Evolutionary conservation across 176 grass and related monocot genomes (phyloP).

Genomic region (Lolium perenne): DNA sequence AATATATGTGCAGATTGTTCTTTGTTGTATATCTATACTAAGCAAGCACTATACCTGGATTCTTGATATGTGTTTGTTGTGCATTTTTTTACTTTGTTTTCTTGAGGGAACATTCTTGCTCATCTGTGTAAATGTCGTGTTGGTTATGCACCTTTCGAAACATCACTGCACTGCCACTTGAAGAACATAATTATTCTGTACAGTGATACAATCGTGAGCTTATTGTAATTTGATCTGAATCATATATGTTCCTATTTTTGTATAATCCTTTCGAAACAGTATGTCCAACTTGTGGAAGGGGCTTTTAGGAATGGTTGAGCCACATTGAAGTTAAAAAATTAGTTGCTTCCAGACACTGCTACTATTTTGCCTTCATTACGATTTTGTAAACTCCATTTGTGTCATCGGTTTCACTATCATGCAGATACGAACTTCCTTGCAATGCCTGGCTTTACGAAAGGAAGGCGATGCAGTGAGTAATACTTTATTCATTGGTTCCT

Average conservation of each 20-base stretch:
- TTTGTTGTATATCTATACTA: conserved; percentile 10
- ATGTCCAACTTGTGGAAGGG: not conserved
- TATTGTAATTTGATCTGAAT: not conserved
- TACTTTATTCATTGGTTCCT: conserved; percentile 7
- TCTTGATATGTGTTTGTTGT: conserved; percentile 11
- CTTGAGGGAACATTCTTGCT: not conserved
- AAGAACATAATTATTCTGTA: not conserved
- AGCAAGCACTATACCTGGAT: not conserved
- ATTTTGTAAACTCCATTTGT: conserved; percentile 29
- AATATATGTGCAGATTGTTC: not conserved
- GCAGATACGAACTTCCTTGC: conserved; percentile 84
- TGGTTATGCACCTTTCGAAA: not conserved
- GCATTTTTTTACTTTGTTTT: conserved; percentile 12
- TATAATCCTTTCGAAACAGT: conserved; percentile 20
- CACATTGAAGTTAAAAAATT: not conserved
- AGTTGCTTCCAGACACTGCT: not conserved
- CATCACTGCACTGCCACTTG: conserved; percentile 1
- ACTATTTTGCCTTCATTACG: not conserved
- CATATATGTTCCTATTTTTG: conserved; percentile 12
- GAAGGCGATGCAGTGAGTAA: conserved; percentile 70
- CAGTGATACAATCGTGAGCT: not conserved
- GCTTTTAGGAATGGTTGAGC: conserved; percentile 7
- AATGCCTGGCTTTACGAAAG: conserved; percentile 65
- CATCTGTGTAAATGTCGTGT: not conserved
- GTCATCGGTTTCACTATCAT: conserved; percentile 21